These are phyloP conservation scores for Epichloe sibirici DNA, from an alignment of 2,329 filamentous ascomycete genomes.

Conservation along the genomic window DNA sequence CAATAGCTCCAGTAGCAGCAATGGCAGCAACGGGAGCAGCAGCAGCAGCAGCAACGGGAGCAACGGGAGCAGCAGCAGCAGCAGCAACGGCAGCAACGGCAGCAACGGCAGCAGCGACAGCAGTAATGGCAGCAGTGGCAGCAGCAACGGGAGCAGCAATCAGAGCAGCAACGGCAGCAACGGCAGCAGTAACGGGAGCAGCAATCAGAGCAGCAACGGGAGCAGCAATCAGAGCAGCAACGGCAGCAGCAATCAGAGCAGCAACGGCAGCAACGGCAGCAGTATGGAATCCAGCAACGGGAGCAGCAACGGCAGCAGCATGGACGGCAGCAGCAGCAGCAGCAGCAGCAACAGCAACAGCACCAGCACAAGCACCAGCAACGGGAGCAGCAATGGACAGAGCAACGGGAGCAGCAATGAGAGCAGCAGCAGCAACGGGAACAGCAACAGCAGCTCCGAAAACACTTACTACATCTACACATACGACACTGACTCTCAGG, in stretches of 20 bases:
- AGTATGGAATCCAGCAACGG: not conserved
- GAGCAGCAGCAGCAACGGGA: not conserved
- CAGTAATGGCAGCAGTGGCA: not conserved
- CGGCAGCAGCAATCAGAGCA: no score
- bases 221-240: no score
- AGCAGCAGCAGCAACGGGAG: not conserved
- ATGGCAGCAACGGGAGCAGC: not conserved
- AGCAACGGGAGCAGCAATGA: no score
- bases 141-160: not conserved
- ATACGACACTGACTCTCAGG: not conserved
- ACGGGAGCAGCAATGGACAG: not conserved
- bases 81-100: not conserved
- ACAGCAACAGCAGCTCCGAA: not conserved
- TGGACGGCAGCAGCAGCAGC: no score
- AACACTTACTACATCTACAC: not conserved
- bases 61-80: not conserved
- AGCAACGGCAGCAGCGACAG: not conserved
- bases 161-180: not conserved
- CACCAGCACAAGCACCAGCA: not conserved
- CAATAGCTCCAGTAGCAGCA: not conserved
- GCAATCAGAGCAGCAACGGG: fast-evolving
- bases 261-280: not conserved
- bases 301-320: no score
- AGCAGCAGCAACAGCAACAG: not conserved
- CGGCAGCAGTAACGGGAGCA: not conserved